These are phyloP conservation scores for Chloroidium sp. DNA, from an alignment of 163 green algal genomes.

Conservation along the genomic window DNA sequence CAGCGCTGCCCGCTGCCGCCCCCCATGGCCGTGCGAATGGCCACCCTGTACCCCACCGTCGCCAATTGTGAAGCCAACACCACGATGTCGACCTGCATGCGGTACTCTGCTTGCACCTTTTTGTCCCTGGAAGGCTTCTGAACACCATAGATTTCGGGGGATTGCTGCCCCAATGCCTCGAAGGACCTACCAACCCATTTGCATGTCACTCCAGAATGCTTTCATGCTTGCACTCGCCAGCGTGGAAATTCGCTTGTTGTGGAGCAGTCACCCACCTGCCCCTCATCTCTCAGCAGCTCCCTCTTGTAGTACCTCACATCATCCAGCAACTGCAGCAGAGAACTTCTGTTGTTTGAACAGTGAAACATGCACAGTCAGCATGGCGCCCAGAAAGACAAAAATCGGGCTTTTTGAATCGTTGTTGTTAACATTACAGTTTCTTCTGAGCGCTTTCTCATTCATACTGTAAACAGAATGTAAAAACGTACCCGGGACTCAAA, in stretches of 20 bases:
- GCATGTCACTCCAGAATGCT: too few species aligned
- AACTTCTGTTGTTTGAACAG: background rate
- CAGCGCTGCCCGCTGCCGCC: conserved; percentile 29
- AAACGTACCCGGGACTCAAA: too few species aligned
- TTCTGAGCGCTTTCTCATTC: too few species aligned
- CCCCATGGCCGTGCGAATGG: conserved; percentile 29
- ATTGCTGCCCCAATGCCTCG: background rate
- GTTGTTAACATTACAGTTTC: too few species aligned
- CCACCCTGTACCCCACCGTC: conserved; percentile 28
- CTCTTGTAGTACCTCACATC: conserved; percentile 26
- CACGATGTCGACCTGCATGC: conserved; percentile 6
- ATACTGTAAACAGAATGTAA: too few species aligned
- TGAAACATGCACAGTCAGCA: too few species aligned
- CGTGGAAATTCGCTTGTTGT: too few species aligned
- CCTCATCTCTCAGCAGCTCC: conserved; percentile 25
- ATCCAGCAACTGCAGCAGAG: conserved; percentile 23
- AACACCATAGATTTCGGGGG: background rate
- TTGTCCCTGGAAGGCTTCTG: background rate
- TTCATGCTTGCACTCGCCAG: too few species aligned
- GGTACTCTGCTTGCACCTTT: background rate
- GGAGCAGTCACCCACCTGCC: background rate
- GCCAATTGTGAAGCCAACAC: conserved; percentile 33
- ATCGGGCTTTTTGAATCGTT: too few species aligned
- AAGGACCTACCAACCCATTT: background rate
- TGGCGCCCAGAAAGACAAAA: too few species aligned